Evolutionary conservation across 148 eudicot species (phyloP).

Genomic region (Amaranthus palmeri): DNA sequence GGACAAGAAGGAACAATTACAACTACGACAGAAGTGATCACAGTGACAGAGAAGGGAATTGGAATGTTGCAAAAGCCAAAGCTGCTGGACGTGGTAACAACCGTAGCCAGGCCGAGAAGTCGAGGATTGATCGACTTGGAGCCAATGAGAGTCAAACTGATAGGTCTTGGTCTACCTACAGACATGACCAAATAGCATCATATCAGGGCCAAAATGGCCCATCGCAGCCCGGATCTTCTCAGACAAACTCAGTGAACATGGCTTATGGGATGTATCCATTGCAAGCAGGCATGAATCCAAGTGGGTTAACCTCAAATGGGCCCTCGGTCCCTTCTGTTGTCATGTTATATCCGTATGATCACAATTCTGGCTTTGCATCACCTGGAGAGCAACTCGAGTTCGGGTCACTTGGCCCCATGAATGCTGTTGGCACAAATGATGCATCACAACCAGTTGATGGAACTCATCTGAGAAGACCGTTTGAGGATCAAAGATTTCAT

Average conservation of each 20-base stretch:
- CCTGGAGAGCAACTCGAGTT: slow-evolving; percentile 70
- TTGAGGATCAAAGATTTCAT: slow-evolving; percentile 54
- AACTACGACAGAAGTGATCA: slow-evolving; percentile 66
- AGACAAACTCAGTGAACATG: slow-evolving; percentile 38
- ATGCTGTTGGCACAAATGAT: slow-evolving; percentile 39
- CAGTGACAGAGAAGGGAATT: slow-evolving; percentile 69
- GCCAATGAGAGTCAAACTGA: slow-evolving; percentile 47
- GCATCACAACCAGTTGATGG: slow-evolving; percentile 44
- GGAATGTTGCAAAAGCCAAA: slow-evolving; percentile 67
- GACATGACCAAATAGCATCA: slow-evolving; percentile 40
- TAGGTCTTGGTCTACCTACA: slow-evolving; percentile 51
- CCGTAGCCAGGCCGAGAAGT: slow-evolving; percentile 57
- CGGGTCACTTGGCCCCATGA: slow-evolving; percentile 60
- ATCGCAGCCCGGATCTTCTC: slow-evolving; percentile 40
- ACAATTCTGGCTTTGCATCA: slow-evolving; percentile 39
- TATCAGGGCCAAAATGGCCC: slow-evolving; percentile 59
- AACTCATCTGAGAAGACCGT: slow-evolving; percentile 33
- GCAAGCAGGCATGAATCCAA: slow-evolving; percentile 43
- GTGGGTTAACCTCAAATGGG: slow-evolving; percentile 50
- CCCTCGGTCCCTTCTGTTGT: slow-evolving; percentile 43
- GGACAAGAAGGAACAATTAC: slow-evolving; percentile 58
- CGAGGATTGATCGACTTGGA: slow-evolving; percentile 44
- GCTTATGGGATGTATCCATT: slow-evolving; percentile 54
- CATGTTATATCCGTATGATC: slow-evolving; percentile 77
- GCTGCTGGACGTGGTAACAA: slow-evolving; percentile 45